Percentiles rank a stretch among this genome's conserved stretches.
phyloP scores from a whole-genome alignment of 768 basidiomycete species.

The Leccinum arenicola region DNA sequence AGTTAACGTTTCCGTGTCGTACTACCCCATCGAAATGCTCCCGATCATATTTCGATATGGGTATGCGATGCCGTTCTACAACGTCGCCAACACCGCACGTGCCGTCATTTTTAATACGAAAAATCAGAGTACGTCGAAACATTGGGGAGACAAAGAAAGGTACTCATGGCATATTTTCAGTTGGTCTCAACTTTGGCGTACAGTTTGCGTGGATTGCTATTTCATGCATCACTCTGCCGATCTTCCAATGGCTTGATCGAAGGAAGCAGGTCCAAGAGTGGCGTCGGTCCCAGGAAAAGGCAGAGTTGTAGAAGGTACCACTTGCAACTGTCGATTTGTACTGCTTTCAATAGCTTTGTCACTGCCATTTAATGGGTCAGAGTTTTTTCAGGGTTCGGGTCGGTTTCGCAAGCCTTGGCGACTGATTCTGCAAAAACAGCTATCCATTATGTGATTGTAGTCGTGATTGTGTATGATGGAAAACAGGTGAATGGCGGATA shows the following conservation, averaged over 20 bases:
- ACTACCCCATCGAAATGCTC: conserved; percentile 57
- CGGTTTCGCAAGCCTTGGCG: neutral
- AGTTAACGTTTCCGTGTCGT: conserved; percentile 59
- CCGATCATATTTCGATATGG: conserved; percentile 64
- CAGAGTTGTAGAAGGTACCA: neutral
- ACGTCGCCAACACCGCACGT: conserved; percentile 58
- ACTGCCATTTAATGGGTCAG: neutral
- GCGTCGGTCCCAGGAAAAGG: conserved; percentile 15
- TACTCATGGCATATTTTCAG: conserved; percentile 29
- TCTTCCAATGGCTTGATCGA: conserved; percentile 46
- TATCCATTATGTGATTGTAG: conserved; percentile 13
- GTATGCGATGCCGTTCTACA: conserved; percentile 71
- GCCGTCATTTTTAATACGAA: conserved; percentile 65
- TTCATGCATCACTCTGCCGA: conserved; percentile 50
- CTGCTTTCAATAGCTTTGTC: neutral
- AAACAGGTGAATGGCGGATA: conserved; percentile 18
- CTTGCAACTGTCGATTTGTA: neutral
- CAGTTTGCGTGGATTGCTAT: conserved; percentile 54
- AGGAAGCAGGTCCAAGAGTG: conserved; percentile 24
- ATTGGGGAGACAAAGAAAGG: neutral
- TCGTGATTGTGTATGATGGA: conserved; percentile 15
- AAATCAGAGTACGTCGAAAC: conserved; percentile 46
- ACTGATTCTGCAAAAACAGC: neutral
- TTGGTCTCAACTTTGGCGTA: conserved; percentile 62
- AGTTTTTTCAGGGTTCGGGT: too few species aligned